A percentile compares a stretch with the other conserved stretches of the same genome.
Evolutionary conservation across 176 grass and related monocot species (phyloP).

Genomic region (Puya raimondii): DNA sequence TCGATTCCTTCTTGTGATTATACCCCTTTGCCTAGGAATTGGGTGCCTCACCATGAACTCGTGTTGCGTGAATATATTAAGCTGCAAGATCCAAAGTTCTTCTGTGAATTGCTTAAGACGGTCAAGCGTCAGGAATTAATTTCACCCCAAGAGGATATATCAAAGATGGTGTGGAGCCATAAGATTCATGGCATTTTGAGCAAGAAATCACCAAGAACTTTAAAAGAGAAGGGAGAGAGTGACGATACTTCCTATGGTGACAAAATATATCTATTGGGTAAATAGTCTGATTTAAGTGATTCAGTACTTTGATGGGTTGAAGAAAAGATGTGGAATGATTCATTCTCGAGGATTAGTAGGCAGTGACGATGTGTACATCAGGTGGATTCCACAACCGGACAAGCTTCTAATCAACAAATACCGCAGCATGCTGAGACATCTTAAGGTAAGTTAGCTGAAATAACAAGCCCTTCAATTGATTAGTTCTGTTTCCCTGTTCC

Average conservation of each 20-base stretch:
- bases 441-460: not conserved
- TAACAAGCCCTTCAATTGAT: too few species aligned
- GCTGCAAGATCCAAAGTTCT: constrained; percentile 85
- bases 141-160: constrained; percentile 70
- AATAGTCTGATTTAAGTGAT: constrained; percentile 13
- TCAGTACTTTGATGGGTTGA: not conserved
- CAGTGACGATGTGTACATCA: not conserved
- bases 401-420: constrained; percentile 1
- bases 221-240: constrained; percentile 18
- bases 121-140: constrained; percentile 56
- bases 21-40: constrained; percentile 75
- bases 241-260: constrained; percentile 10
- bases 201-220: constrained; percentile 31
- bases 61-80: constrained; percentile 78
- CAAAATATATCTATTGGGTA: constrained; percentile 40
- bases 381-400: not conserved
- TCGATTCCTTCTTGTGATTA: constrained; percentile 87
- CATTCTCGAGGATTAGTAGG: not conserved
- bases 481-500: too few species aligned
- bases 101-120: constrained; percentile 66
- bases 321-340: not conserved
- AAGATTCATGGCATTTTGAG: constrained; percentile 73
- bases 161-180: constrained; percentile 75
- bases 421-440: not conserved
- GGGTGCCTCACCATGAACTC: constrained; percentile 75